Conservation (phyloP, 352 stramenopile genomes). For the Phytophthora aleatoria region DNA sequence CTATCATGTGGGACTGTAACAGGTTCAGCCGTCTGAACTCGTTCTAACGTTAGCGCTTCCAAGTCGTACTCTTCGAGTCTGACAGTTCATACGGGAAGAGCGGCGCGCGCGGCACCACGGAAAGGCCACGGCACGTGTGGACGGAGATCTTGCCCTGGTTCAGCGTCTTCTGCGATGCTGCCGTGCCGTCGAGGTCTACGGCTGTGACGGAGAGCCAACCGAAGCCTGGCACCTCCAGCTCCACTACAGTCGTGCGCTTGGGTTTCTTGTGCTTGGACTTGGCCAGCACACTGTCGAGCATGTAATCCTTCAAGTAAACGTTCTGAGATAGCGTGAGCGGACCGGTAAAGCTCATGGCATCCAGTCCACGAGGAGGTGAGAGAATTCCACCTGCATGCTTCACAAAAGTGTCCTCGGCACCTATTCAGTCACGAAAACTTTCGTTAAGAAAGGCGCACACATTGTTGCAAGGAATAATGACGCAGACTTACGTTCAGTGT, state of each 20-base stretch:
- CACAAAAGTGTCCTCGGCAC: conserved; percentile 76
- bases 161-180: conserved; percentile 66
- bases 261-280: conserved; percentile 84
- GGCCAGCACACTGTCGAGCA: conserved; percentile 58
- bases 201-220: conserved; percentile 81
- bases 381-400: conserved; percentile 81
- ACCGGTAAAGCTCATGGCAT: conserved; percentile 79
- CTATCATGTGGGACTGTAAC: conserved; percentile 17
- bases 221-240: conserved; percentile 82
- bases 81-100: conserved; percentile 87
- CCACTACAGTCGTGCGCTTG: conserved; percentile 80
- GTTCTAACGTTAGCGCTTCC: conserved; percentile 58
- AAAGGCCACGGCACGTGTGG: conserved; percentile 65
- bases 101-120: conserved; percentile 56
- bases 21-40: background rate
- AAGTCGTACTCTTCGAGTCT: conserved; percentile 70
- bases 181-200: conserved; percentile 81
- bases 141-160: conserved; percentile 64
- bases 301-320: conserved; percentile 71
- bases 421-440: conserved; percentile 26
- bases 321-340: conserved; percentile 59
- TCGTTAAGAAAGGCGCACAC: conserved; percentile 6
- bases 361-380: conserved; percentile 74
- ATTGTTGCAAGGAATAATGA: background rate
- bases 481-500: conserved; percentile 68